Evolutionary conservation across 192 early-diverging fungal species (phyloP).

Genomic region (Pecoramyces ruminantium): DNA sequence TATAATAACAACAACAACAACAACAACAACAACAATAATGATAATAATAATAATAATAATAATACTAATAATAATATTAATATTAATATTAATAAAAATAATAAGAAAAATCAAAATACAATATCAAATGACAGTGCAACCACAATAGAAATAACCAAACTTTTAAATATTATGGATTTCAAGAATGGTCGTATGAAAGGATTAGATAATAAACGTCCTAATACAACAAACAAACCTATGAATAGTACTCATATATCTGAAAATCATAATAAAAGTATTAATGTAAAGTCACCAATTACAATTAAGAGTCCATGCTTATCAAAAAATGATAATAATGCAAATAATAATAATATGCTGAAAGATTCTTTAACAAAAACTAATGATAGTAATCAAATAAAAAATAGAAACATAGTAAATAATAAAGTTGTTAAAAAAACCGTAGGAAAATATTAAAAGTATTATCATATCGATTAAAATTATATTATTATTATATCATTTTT

Average conservation of each 20-base stretch:
- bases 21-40: not conserved
- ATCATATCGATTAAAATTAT: too few species aligned
- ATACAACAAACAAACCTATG: not conserved
- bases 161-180: not conserved
- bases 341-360: not conserved
- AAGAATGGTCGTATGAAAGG: not conserved
- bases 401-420: not conserved
- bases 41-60: not conserved
- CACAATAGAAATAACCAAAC: not conserved
- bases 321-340: not conserved
- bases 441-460: not conserved
- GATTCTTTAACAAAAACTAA: not conserved
- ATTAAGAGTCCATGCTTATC: not conserved
- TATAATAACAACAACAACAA: too few species aligned
- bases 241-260: too few species aligned
- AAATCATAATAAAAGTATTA: not conserved
- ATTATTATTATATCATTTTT: too few species aligned
- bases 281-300: not conserved
- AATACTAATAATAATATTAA: too few species aligned
- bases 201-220: not conserved
- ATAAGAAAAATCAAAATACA: not conserved
- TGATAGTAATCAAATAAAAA: not conserved
- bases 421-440: not conserved
- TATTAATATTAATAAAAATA: not conserved
- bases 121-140: not conserved